Evolutionary conservation across 441 rosid species (phyloP), one percentile per base, ranked within the genome.

Genomic region (Euphorbia corollata): DNA sequence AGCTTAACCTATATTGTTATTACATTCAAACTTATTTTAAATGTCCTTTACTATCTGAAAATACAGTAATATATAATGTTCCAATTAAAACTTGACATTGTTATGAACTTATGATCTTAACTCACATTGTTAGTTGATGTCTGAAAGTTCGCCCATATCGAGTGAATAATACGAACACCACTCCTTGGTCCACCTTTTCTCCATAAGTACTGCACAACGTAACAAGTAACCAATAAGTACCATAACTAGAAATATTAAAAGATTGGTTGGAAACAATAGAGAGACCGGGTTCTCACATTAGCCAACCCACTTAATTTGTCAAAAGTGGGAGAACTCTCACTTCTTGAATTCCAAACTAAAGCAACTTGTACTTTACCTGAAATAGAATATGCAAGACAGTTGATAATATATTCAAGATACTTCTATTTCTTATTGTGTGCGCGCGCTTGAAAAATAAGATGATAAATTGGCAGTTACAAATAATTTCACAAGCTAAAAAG

Each of bases 141-240:
- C 90, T 92, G 98, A 78, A 92, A 92, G 82, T 92, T 92, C 59
- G 90, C 98, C 98, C 98, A 92, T 16, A 90, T 89, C 62, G 98
- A 88, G 80, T 90, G 98, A 74, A 90, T 75, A 27, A 88, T 60
- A 66, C 75, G 81, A 61, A 71, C 75, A 43, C 80, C 71, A 79
- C 84, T 79, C 73, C 84, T 84, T 51, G 85, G 82, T 30, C 97
- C 98, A 67, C 92, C 94, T 71, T 83, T 83, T 81, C 88, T 89
- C 97, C 92, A 87, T 53, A 92, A 68, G 74, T 84, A 92, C 98
- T 92, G 84, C 69, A 75, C 11, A 78, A 36, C 23, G 48, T 36
- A 36, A 36, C 9, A 36, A 36, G 36, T 32, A 32, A 32, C 6
- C 36, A 57, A 43, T 12, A 36, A 9, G 27, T n/a, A 70, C 51